phyloP scores from a whole-genome alignment of 2,329 filamentous ascomycete genomes.

The Xylaria sp. region DNA sequence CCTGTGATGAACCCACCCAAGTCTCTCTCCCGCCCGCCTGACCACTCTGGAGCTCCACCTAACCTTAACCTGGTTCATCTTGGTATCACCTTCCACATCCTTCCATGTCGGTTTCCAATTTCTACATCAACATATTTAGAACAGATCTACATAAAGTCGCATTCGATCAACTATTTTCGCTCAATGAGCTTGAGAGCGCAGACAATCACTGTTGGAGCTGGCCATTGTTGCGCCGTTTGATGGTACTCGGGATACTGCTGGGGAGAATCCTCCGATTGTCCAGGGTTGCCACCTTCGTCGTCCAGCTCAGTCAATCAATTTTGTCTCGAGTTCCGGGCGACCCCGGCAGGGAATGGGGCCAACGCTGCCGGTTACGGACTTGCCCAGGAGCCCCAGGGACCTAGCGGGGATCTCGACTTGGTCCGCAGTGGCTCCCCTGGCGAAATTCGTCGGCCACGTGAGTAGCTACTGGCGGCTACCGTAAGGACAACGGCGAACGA shows the following conservation, averaged over 20 bases:
- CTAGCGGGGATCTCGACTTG: constrained; percentile 30
- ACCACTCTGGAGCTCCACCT: background rate
- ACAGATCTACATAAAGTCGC: background rate
- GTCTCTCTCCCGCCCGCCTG: constrained; percentile 7
- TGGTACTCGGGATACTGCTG: background rate
- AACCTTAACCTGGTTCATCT: background rate
- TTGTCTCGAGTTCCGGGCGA: constrained; percentile 24
- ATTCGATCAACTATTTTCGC: background rate
- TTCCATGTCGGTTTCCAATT: background rate
- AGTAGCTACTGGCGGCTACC: constrained; percentile 30
- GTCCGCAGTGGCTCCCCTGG: constrained; percentile 30
- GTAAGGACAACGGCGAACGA: constrained; percentile 22
- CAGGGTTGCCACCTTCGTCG: constrained; percentile 4
- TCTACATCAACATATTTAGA: background rate
- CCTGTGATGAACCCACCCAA: background rate
- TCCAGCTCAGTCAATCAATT: background rate
- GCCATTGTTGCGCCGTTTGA: background rate
- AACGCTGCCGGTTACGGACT: constrained; percentile 32
- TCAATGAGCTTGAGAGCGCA: too few relatives aligned
- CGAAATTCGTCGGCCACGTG: constrained; percentile 37
- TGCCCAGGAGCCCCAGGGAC: constrained; percentile 18
- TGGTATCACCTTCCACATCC: background rate
- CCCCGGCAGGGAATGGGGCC: constrained; percentile 26
- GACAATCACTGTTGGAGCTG: too few relatives aligned
- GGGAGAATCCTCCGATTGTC: background rate